phyloP scores from a whole-genome alignment of 108 stramenopile species.

The Asterionellopsis glacialis region DNA sequence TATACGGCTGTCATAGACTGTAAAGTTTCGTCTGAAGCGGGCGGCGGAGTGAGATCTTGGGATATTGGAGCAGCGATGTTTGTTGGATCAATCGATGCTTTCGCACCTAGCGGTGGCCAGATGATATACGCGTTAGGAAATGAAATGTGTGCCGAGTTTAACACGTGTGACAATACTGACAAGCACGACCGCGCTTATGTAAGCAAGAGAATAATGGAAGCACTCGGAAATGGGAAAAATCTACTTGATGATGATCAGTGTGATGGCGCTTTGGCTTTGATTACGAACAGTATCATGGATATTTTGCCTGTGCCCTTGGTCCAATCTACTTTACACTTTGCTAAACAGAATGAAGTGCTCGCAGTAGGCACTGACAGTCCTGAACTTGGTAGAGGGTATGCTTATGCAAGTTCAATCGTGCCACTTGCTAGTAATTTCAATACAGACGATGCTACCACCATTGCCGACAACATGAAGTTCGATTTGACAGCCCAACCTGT shows the following conservation, averaged over 20 bases:
- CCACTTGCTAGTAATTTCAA: constrained; percentile 46
- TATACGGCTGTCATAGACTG: constrained; percentile 30
- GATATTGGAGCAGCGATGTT: constrained; percentile 62
- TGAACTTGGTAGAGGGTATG: constrained; percentile 36
- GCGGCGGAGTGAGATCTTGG: constrained; percentile 19
- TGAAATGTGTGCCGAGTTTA: constrained; percentile 56
- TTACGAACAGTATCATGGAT: constrained; percentile 29
- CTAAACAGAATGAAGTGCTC: constrained; percentile 12
- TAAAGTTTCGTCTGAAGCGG: constrained; percentile 9
- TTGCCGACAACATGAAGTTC: constrained; percentile 23
- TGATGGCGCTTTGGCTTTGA: constrained; percentile 12
- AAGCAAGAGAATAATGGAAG: constrained; percentile 40
- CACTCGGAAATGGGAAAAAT: constrained; percentile 40
- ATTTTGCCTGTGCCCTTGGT: constrained; percentile 41
- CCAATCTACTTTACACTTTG: constrained; percentile 45
- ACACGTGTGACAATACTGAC: constrained; percentile 43
- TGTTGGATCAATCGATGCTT: constrained; percentile 67
- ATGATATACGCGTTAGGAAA: constrained; percentile 64
- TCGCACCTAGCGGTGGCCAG: constrained; percentile 40
- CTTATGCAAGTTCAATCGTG: constrained; percentile 45
- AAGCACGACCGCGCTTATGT: constrained; percentile 21
- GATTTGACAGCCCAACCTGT: constrained; percentile 10
- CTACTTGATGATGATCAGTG: constrained; percentile 35
- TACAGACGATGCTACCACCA: constrained; percentile 26
- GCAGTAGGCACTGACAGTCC: constrained; percentile 6